Evolutionary conservation across 495 filamentous ascomycete genomes (phyloP).

Genomic region (Cetradonia linearis): DNA sequence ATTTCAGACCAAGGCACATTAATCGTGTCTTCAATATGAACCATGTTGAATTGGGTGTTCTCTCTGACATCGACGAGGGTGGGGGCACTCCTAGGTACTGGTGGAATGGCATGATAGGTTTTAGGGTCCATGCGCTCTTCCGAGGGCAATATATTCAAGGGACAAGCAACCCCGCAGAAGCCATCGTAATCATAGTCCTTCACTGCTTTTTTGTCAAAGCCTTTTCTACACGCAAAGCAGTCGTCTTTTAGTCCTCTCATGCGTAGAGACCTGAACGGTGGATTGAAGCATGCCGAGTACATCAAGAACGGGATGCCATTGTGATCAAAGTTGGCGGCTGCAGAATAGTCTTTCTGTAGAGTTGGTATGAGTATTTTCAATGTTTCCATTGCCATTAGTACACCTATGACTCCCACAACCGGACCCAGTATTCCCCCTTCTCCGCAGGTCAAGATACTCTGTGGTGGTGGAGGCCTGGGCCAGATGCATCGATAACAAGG

Average conservation of each 20-base stretch:
- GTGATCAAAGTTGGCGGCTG: too few species aligned
- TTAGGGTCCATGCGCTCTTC: not conserved
- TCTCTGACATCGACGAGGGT: constrained; percentile 75
- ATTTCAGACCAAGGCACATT: constrained; percentile 66
- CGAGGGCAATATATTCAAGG: constrained; percentile 21
- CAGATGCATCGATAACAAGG: constrained; percentile 95
- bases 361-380: constrained; percentile 60
- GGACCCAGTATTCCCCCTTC: constrained; percentile 88
- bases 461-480: constrained; percentile 71
- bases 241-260: constrained; percentile 54
- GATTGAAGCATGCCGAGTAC: constrained; percentile 60
- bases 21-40: constrained; percentile 57
- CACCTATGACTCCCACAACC: constrained; percentile 89
- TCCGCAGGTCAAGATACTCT: constrained; percentile 68
- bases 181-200: constrained; percentile 56
- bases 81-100: constrained; percentile 26
- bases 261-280: constrained; percentile 61
- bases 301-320: constrained; percentile 48
- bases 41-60: constrained; percentile 74
- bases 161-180: constrained; percentile 55
- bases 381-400: constrained; percentile 79
- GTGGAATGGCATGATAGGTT: not conserved
- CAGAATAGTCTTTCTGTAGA: not conserved
- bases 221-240: constrained; percentile 66
- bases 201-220: not conserved